A percentile compares a stretch with the other conserved stretches of the same genome.
Evolutionary conservation across 495 filamentous ascomycete genomes (phyloP).

Genomic region (Penicillium angulare): DNA sequence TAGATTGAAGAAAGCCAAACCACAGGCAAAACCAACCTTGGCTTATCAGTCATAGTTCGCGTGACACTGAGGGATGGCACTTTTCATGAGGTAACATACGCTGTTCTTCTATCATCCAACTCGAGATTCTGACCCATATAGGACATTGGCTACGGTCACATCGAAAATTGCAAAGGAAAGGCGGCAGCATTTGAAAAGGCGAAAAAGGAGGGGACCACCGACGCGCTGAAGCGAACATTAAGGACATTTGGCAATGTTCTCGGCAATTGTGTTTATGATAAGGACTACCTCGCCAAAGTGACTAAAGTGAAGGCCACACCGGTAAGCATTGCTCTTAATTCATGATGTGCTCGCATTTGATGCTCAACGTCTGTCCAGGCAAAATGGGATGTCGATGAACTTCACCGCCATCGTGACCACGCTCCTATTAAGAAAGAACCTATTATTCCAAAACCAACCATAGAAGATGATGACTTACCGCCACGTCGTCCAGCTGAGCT

Average conservation of each 20-base stretch:
- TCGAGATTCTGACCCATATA: constrained; percentile 23
- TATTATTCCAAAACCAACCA: constrained; percentile 31
- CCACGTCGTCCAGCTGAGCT: constrained; percentile 26
- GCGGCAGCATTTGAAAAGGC: constrained; percentile 94
- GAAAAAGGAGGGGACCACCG: constrained; percentile 96
- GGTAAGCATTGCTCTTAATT: constrained; percentile 29
- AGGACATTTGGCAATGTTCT: constrained; percentile 94
- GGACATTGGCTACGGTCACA: constrained; percentile 94
- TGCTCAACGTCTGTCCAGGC: constrained; percentile 33
- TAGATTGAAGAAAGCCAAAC: constrained; percentile 62
- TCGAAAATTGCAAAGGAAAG: constrained; percentile 93
- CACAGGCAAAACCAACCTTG: constrained; percentile 71
- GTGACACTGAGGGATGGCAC: constrained; percentile 90
- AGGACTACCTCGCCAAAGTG: constrained; percentile 82
- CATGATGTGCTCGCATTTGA: not conserved
- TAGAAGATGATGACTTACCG: constrained; percentile 42
- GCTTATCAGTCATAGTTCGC: constrained; percentile 82
- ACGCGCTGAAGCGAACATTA: constrained; percentile 85
- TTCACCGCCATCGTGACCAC: constrained; percentile 78
- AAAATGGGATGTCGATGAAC: constrained; percentile 69
- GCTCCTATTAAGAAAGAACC: constrained; percentile 61
- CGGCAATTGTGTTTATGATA: constrained; percentile 97
- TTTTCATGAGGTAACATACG: constrained; percentile 71
- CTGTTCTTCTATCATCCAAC: not conserved
- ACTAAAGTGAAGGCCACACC: constrained; percentile 73